Percentiles rank a stretch among this genome's conserved stretches.
Evolutionary conservation across 441 rosid genomes (phyloP).

Genomic region (Euphorbia corollata): DNA sequence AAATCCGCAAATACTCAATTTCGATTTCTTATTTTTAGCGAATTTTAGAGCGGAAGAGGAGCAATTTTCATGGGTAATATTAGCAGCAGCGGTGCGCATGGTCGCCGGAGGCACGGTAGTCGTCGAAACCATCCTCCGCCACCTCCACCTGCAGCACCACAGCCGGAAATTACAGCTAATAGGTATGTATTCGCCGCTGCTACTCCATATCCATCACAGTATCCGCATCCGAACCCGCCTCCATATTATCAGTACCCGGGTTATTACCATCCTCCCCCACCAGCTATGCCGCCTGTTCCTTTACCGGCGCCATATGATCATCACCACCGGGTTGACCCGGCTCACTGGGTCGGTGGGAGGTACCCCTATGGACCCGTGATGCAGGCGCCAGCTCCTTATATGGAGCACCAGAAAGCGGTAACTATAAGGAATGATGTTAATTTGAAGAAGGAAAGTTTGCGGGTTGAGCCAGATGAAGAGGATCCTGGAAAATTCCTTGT

Average conservation of each 20-base stretch:
- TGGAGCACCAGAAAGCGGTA: conserved; percentile 88
- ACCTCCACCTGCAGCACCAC: conserved; percentile 46
- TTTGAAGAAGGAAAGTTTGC: conserved; percentile 74
- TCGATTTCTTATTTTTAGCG: conserved; percentile 5
- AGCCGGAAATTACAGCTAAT: conserved; percentile 57
- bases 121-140: conserved; percentile 40
- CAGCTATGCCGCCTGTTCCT: conserved; percentile 59
- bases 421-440: conserved; percentile 76
- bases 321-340: conserved; percentile 39
- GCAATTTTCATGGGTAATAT: conserved; percentile 53
- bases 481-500: conserved; percentile 59
- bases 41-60: not conserved
- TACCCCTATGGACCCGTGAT: conserved; percentile 53
- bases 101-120: conserved; percentile 43
- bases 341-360: conserved; percentile 62
- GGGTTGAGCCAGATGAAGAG: conserved; percentile 58
- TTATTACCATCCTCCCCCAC: conserved; percentile 54
- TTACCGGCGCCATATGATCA: conserved; percentile 65
- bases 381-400: conserved; percentile 49
- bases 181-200: conserved; percentile 80
- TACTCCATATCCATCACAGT: conserved; percentile 64
- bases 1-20: not conserved
- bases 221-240: conserved; percentile 41
- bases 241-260: conserved; percentile 62
- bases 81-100: conserved; percentile 36